Evolutionary conservation across 805 yeast species (phyloP), one percentile per base, ranked within the genome.

Genomic region (Blastobotrys chiropterorum): DNA sequence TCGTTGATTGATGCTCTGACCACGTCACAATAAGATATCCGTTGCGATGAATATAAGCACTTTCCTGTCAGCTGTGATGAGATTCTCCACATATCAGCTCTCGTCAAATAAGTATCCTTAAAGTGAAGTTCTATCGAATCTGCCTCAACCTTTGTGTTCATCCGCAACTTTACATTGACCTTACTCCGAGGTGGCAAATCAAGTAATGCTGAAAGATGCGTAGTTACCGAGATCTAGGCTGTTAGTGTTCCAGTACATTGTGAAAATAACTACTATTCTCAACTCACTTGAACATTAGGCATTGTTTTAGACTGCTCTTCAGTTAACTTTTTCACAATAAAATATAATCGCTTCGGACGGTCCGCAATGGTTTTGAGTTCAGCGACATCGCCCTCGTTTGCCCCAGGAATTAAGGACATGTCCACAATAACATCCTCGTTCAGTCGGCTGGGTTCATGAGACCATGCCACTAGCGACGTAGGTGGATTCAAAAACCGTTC

Each of bases 51-150:
- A 61, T 85, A 81, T 1, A 87, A 76, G 65, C 96, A 87, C 4
- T 78, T 69, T 7, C 80, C 80, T 0, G 76, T 75, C 50, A 92
- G 57, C 16, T 74, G 62, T 1, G 86, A 74, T 0, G 95, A 80
- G 13, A 92, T 70, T 21, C 78, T 74, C 96, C 98, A 94, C 90
- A 90, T 92, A 60, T 89, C 94, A 54, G 95, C 96, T 58, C 99
- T 72, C 2, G 96, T 81, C 14, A 94, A 69, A 57, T 85, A 80
- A 17, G 88, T 74, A 61, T 94, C 97, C 60, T 83, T 87, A 49
- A 89, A 78, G 63, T 82, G 82, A 3, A 94, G 69, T 62, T 94
- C 98, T 2, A 90, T 79, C 2, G 88, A 76, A 60, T 94, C 97
- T 1, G 90, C 85, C 55, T 80, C 85, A n/a, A 78, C 83, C 0